Base-by-base conservation (phyloP, 164 flowering plant species). In the Stephania cephalantha region DNA sequence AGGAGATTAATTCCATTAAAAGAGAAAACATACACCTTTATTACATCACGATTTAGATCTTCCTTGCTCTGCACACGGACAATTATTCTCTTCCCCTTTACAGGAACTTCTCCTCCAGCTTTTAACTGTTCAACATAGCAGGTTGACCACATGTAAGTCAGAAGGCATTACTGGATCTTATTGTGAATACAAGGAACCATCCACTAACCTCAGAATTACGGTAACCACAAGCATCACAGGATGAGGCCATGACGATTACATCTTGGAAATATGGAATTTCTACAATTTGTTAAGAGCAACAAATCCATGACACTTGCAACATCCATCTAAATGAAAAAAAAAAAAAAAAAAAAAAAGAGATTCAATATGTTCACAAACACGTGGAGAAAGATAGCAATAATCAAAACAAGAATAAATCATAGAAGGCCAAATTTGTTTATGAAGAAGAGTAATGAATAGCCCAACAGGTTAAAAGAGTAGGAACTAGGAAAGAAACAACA, bases 201-300 rank as follows among this genome's bases (percentile, higher is more conserved):
- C 31, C 18, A 81, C 89, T 71, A 83, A 95, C 98, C 98, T 95
- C 99, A 53, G 99, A 95, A 78, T 79, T 95, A 15, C 94, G 92
- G 73, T 91, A 91, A 67, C 99, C 99, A 86, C 99, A 95, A 68
- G 81, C 76, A 82, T 93, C 98, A 85, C 98, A 95, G 65, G 96
- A 69, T 17, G 95, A 88, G 66, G 99, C 99, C 99, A 95, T 95
- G 71, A 95, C 96, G 76, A 95, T 93, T 52, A 93, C 98, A 85
- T 95, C 92, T 80, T 91, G 96, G 77, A 95, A 95, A 84, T 95
- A 92, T 25, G 99, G 98, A 73, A 95, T 95, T 1, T 89, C 98
- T 95, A 74, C 35, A 55, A 8, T 61, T 69, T 9, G 79, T 85
- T 80, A 88, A 86, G 89, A 58, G 71, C 63, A 75, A 83, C 84